Evolutionary conservation across 2,329 filamentous ascomycete genomes (phyloP), one percentile per base, ranked within the genome.

Genomic region (Pseudogymnoascus sp.): DNA sequence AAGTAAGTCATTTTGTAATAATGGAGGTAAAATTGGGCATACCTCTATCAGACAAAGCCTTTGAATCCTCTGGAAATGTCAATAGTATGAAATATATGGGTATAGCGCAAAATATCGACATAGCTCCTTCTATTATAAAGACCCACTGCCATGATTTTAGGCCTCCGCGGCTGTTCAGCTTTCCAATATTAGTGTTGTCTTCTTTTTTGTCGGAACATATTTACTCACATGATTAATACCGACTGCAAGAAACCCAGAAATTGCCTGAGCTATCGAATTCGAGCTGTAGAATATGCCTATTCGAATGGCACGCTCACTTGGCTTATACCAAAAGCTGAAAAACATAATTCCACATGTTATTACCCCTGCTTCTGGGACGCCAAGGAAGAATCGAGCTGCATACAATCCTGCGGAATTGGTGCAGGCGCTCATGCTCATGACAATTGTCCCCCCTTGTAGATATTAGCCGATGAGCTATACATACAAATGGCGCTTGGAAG

Each of bases 251-350:
- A 69, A 69, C 29, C 66, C 67, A 13, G 63, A 64, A 13, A 65
- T 63, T 18, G 59, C 67, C n/a, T 62, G 62, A 5, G 67, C 67
- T 15, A 69, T 59, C 1, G 67, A 36, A 40, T 69, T 68, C 25
- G 67, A 64, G 18, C 63, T 63, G 60, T 69, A 64, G 52, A 69
- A 68, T 36, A 69, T 48, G 25, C 67, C 67, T 40, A 69, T 66
- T 10, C 67, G 63, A 48, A 62, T 64, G 6, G 67, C 67, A 59
- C 67, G 45, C 48, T 69, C 67, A 29, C 62, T 63, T 15, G 67
- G 67, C 61, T 70, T 69, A 61, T 70, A 69, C 42, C 68, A 67
- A 33, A 69, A 67, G 29, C 62, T 65, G 62, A 70, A 70, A 61
- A 69, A 69, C 65, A 70, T 66, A 48, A 70, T 65, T 33, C 65